These are phyloP conservation scores for Cystofilobasidium ferigula DNA, from an alignment of 768 basidiomycete genomes.

Conservation along the genomic window DNA sequence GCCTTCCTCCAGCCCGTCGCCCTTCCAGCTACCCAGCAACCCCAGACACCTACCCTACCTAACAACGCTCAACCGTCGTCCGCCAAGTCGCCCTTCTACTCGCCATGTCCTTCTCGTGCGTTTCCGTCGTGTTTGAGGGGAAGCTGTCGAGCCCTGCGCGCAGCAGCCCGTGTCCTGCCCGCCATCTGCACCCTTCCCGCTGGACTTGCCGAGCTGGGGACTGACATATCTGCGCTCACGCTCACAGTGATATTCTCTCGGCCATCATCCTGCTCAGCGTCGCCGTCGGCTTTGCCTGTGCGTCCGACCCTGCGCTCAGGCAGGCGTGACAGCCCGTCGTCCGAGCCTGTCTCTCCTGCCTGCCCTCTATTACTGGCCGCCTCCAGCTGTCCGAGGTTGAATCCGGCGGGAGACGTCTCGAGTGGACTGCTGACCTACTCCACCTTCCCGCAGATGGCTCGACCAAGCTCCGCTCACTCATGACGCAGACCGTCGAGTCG, in stretches of 20 bases:
- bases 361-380: not conserved
- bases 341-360: not conserved
- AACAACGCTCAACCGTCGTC: too few relatives aligned
- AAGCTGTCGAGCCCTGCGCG: not conserved
- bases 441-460: not conserved
- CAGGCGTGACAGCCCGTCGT: too few relatives aligned
- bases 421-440: not conserved
- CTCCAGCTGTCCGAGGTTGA: not conserved
- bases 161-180: not conserved
- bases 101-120: too few relatives aligned
- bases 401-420: too few relatives aligned
- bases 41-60: too few relatives aligned
- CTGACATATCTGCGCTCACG: not conserved
- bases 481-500: not conserved
- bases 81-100: too few relatives aligned
- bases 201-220: not conserved
- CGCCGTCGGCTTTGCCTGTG: conserved; percentile 1
- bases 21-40: too few relatives aligned
- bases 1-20: too few relatives aligned
- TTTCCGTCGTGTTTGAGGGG: too few relatives aligned
- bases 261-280: not conserved
- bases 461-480: not conserved
- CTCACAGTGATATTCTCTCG: not conserved
- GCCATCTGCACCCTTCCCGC: not conserved
- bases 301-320: too few relatives aligned